Conservation (phyloP, 352 stramenopile genomes). For the Aphanomyces astaci region DNA sequence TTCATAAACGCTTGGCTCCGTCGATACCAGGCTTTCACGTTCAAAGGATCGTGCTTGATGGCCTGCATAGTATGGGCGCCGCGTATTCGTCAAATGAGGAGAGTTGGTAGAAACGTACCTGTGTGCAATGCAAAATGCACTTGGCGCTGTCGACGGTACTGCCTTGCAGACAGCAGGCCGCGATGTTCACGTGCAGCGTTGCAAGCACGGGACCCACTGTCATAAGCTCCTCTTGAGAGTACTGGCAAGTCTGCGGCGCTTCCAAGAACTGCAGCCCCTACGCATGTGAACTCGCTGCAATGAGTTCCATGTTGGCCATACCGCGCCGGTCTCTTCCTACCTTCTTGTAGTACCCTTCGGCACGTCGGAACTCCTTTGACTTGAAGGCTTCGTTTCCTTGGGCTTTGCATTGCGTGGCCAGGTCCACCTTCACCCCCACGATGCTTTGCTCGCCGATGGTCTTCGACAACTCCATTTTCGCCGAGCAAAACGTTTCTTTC, state of each 20-base stretch:
- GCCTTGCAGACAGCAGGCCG: constrained; percentile 1
- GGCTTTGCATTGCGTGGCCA: neutral
- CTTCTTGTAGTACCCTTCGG: neutral
- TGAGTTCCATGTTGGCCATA: neutral
- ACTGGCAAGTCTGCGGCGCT: neutral
- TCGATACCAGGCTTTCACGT: constrained; percentile 58
- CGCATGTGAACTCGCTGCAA: no score
- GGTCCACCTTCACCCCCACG: neutral
- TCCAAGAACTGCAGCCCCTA: constrained; percentile 3
- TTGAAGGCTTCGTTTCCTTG: constrained; percentile 6
- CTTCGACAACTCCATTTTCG: no score
- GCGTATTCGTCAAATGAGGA: neutral
- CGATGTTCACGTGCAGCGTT: constrained; percentile 8
- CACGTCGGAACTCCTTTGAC: neutral
- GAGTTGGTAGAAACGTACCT: constrained; percentile 25
- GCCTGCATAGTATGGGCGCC: neutral
- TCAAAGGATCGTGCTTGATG: constrained; percentile 34
- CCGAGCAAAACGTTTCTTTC: no score
- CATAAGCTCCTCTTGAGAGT: neutral
- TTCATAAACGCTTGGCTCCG: constrained; percentile 51
- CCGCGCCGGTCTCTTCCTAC: neutral
- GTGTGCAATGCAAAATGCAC: constrained; percentile 45
- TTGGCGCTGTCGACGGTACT: neutral
- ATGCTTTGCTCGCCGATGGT: no score
- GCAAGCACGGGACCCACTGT: neutral